These are phyloP conservation scores for Auricularia cornea DNA, from an alignment of 768 basidiomycete genomes.

Conservation along the genomic window DNA sequence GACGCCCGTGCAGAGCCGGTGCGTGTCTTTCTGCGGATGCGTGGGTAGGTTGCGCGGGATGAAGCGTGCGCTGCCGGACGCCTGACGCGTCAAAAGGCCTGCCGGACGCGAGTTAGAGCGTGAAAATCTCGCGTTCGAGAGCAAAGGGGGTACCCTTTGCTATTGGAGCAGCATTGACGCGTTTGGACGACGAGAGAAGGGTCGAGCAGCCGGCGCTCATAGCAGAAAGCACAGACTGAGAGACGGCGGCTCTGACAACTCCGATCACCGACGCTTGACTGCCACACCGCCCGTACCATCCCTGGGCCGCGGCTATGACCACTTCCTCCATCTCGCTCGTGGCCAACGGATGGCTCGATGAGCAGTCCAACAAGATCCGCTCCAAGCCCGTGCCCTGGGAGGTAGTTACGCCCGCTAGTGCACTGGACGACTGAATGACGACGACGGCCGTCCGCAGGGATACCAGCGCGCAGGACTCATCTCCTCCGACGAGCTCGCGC, in stretches of 20 bases:
- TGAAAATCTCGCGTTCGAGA: background rate
- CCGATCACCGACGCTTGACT: background rate
- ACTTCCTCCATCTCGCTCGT: slow-evolving; percentile 70
- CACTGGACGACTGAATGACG: background rate
- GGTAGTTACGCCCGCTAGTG: slow-evolving; percentile 36
- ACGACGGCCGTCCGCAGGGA: slow-evolving; percentile 45
- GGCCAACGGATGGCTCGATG: slow-evolving; percentile 78
- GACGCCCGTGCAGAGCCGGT: slow-evolving; percentile 36
- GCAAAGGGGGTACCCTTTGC: background rate
- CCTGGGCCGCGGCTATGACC: slow-evolving; percentile 2
- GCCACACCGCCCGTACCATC: too few species aligned
- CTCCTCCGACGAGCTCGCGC: slow-evolving; percentile 74
- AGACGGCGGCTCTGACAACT: background rate
- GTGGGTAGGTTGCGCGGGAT: background rate
- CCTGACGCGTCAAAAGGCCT: background rate
- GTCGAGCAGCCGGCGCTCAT: background rate
- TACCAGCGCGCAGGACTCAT: slow-evolving; percentile 92
- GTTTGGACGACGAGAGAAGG: background rate
- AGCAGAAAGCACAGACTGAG: background rate
- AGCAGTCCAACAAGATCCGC: slow-evolving; percentile 78
- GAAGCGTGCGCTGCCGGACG: background rate
- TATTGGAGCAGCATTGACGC: background rate
- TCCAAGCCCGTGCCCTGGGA: slow-evolving; percentile 95
- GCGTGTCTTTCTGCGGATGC: slow-evolving; percentile 1
- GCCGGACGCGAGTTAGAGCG: background rate